Conservation (phyloP, 2,329 filamentous ascomycete species). For the Cladophialophora yegresii region DNA sequence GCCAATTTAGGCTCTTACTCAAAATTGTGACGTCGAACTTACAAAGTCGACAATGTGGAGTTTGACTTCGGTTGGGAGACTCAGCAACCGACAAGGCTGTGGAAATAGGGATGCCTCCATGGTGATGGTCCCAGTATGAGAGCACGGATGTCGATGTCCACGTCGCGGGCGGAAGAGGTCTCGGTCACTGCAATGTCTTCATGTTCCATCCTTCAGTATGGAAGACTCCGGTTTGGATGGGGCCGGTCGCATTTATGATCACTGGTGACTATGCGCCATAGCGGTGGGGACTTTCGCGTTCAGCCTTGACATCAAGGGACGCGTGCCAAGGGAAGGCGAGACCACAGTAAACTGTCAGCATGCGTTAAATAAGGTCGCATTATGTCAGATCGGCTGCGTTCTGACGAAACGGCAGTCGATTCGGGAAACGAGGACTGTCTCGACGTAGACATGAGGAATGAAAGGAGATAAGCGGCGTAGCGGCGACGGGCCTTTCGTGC, state of each 20-base stretch:
- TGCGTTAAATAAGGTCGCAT: slow-evolving; percentile 3
- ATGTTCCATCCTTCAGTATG: background rate
- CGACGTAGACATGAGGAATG: background rate
- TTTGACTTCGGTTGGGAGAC: slow-evolving; percentile 35
- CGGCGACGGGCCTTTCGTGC: background rate
- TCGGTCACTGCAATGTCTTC: background rate
- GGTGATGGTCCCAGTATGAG: background rate
- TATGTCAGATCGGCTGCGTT: background rate
- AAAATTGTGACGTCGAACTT: slow-evolving; percentile 12
- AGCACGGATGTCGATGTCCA: background rate
- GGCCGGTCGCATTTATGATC: background rate
- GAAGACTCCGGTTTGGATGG: background rate
- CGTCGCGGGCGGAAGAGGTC: background rate
- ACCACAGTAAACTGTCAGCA: background rate
- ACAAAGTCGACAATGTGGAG: slow-evolving; percentile 35
- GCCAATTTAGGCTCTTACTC: background rate
- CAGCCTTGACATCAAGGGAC: slow-evolving; percentile 5
- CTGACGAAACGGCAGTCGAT: background rate
- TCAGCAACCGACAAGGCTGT: slow-evolving; percentile 31
- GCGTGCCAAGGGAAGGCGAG: background rate
- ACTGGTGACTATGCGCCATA: slow-evolving; percentile 1
- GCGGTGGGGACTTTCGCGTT: background rate
- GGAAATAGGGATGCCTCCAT: slow-evolving; percentile 23
- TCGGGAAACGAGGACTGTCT: background rate
- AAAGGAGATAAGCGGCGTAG: background rate